phyloP scores from a whole-genome alignment of 768 basidiomycete species.

The Baorangia bicolor region DNA sequence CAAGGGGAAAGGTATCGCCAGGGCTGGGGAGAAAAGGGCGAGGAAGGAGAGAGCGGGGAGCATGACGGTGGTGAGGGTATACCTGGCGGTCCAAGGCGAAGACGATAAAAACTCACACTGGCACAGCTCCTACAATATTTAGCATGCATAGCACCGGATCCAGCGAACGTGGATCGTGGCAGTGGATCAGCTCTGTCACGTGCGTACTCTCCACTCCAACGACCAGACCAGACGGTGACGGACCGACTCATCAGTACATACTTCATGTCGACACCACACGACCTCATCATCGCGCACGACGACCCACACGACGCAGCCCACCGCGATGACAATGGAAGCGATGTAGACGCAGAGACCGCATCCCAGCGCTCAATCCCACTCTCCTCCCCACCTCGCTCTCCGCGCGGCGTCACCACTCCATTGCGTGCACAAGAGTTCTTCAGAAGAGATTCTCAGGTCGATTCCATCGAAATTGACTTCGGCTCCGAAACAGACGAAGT shows the following conservation, averaged over 20 bases:
- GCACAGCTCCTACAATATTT: background rate
- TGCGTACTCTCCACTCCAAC: background rate
- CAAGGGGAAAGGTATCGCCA: constrained; percentile 16
- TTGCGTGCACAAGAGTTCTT: constrained; percentile 29
- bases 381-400: constrained; percentile 60
- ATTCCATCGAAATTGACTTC: constrained; percentile 53
- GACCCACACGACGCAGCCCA: constrained; percentile 7
- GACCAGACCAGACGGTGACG: background rate
- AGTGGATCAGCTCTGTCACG: constrained; percentile 12
- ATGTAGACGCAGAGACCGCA: constrained; percentile 71
- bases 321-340: constrained; percentile 39
- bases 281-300: constrained; percentile 2
- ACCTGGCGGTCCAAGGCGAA: too few relatives aligned
- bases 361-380: constrained; percentile 78
- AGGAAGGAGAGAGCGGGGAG: constrained; percentile 8
- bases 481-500: constrained; percentile 54
- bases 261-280: constrained; percentile 14
- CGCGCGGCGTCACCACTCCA: constrained; percentile 32
- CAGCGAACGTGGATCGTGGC: background rate
- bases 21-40: constrained; percentile 10
- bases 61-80: constrained; percentile 15
- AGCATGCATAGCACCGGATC: background rate
- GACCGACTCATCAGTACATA: background rate
- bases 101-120: background rate
- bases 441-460: constrained; percentile 44